phyloP scores from a whole-genome alignment of 257 asterid species.

The Agastache rugosa region DNA sequence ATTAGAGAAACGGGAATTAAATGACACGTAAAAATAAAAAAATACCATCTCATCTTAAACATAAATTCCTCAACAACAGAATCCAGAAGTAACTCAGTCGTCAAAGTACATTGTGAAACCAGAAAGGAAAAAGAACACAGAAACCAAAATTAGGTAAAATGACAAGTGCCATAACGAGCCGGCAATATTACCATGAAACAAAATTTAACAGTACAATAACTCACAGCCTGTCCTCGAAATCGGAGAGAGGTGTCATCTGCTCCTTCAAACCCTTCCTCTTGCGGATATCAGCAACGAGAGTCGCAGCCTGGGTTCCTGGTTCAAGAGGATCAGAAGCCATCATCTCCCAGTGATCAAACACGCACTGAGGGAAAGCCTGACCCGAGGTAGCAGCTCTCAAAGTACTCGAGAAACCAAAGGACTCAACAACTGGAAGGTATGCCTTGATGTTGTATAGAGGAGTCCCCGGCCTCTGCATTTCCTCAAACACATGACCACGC shows the following conservation, averaged over 20 bases:
- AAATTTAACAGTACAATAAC: not conserved
- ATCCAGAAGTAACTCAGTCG: not conserved
- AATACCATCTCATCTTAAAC: not conserved
- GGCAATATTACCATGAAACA: not conserved
- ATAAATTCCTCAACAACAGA: not conserved
- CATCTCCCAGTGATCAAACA: slow-evolving; percentile 59
- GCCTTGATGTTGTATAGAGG: slow-evolving; percentile 59
- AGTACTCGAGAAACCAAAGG: slow-evolving; percentile 55
- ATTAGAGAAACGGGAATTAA: not conserved
- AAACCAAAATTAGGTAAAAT: not conserved
- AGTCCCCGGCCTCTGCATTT: slow-evolving; percentile 54
- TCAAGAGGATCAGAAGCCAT: slow-evolving; percentile 55
- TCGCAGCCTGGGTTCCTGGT: slow-evolving; percentile 47
- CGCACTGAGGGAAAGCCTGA: slow-evolving; percentile 56
- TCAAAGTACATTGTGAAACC: not conserved
- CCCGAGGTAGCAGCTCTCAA: slow-evolving; percentile 55
- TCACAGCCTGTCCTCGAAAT: slow-evolving; percentile 53
- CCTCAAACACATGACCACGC: slow-evolving; percentile 57
- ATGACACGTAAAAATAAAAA: not conserved
- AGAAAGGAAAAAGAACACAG: not conserved
- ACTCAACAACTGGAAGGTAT: slow-evolving; percentile 48
- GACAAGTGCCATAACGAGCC: not conserved
- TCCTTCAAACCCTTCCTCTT: slow-evolving; percentile 60
- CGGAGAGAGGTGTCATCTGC: slow-evolving; percentile 57
- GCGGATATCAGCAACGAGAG: slow-evolving; percentile 45